A percentile compares a stretch with the other conserved stretches of the same genome.
Evolutionary conservation across 1,284 basidiomycete genomes (phyloP).

Genomic region (Cryptococcus floricola): DNA sequence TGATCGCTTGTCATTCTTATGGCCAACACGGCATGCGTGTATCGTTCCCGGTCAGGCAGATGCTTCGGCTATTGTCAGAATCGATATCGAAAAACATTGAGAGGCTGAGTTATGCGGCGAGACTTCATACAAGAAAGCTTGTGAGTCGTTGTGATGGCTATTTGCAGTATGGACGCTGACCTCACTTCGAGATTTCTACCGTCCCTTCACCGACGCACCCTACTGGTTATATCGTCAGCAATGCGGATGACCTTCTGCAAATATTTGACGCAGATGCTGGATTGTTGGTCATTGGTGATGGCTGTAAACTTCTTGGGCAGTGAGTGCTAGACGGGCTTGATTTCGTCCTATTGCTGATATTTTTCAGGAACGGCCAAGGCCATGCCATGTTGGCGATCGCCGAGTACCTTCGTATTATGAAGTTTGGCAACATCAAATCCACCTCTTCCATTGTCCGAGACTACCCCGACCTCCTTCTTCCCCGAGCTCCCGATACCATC

Average conservation of each 20-base stretch:
- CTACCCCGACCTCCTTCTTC: slow-evolving; percentile 70
- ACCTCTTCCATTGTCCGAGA: slow-evolving; percentile 68
- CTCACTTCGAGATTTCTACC: slow-evolving; percentile 62
- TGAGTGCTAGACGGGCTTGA: slow-evolving; percentile 2
- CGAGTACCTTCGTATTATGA: slow-evolving; percentile 76
- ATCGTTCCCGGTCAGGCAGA: slow-evolving; percentile 77
- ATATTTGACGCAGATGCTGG: slow-evolving; percentile 83
- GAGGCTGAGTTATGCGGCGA: slow-evolving; percentile 71
- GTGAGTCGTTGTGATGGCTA: slow-evolving; percentile 45
- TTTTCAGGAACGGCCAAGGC: slow-evolving; percentile 60
- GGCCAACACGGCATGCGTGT: slow-evolving; percentile 74
- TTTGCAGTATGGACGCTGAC: slow-evolving; percentile 2
- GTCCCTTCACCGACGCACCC: slow-evolving; percentile 68
- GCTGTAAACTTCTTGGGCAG: slow-evolving; percentile 75
- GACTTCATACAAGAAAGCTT: slow-evolving; percentile 73
- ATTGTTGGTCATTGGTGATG: slow-evolving; percentile 77
- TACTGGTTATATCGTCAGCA: slow-evolving; percentile 79
- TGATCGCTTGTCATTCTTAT: slow-evolving; percentile 80
- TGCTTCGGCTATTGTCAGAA: slow-evolving; percentile 74
- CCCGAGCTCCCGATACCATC: slow-evolving; percentile 65
- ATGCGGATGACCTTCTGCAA: slow-evolving; percentile 75
- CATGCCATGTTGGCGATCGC: slow-evolving; percentile 79
- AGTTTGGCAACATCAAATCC: slow-evolving; percentile 63
- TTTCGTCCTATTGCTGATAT: not conserved
- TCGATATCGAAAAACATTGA: slow-evolving; percentile 81